Evolutionary conservation across 768 basidiomycete genomes (phyloP).

Genomic region (Xerocomus potaroensis): DNA sequence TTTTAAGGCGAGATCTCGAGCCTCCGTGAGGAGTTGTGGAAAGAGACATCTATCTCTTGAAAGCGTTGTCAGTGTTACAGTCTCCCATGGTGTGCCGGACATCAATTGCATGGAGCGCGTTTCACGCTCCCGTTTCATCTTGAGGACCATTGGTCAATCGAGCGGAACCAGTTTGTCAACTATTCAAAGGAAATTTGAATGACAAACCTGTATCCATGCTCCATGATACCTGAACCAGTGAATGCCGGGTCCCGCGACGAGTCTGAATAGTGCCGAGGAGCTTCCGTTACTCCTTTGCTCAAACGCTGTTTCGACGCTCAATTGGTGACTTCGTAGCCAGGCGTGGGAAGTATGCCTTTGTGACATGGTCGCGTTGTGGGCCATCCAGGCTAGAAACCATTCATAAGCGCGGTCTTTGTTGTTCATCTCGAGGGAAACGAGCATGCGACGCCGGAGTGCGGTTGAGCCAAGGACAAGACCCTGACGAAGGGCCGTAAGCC

Average conservation of each 20-base stretch:
- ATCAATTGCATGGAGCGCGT: conserved; percentile 87
- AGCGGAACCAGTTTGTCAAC: not conserved
- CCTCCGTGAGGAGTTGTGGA: conserved; percentile 75
- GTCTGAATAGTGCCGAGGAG: conserved; percentile 80
- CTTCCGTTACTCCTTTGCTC: conserved; percentile 90
- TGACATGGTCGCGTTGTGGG: conserved; percentile 50
- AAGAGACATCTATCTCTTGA: conserved; percentile 84
- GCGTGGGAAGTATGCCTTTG: conserved; percentile 20
- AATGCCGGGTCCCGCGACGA: conserved; percentile 94
- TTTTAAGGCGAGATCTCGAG: conserved; percentile 81
- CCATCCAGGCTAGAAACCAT: conserved; percentile 98
- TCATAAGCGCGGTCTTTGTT: conserved; percentile 94
- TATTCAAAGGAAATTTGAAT: not conserved
- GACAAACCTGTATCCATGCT: conserved; percentile 90
- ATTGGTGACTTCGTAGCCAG: conserved; percentile 80
- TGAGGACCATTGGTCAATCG: conserved; percentile 8
- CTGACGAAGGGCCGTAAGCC: conserved; percentile 69
- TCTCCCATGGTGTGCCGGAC: conserved; percentile 96
- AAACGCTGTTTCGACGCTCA: conserved; percentile 90
- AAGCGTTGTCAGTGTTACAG: conserved; percentile 88
- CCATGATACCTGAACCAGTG: conserved; percentile 89
- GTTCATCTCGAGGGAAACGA: conserved; percentile 93
- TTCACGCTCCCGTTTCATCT: conserved; percentile 95
- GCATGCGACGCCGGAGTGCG: conserved; percentile 80
- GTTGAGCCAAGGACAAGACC: conserved; percentile 63